Conservation (phyloP, 2,329 filamentous ascomycete genomes). For the Fusarium sp. region DNA sequence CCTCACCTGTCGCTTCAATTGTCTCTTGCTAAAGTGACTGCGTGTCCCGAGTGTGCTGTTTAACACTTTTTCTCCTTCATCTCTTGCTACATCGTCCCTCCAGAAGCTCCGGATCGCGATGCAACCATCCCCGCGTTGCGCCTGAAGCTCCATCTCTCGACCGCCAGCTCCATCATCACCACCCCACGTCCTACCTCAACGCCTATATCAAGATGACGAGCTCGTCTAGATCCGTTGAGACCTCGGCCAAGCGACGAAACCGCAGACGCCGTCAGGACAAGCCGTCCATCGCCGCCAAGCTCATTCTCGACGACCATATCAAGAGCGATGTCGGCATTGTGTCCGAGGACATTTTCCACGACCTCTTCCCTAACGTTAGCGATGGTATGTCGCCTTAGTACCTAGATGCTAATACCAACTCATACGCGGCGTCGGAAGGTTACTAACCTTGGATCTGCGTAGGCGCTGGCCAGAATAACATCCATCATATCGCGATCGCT, state of each 20-base stretch:
- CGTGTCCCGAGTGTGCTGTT: not conserved
- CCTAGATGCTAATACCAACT: not conserved
- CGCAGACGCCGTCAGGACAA: conserved; percentile 74
- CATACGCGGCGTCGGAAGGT: not conserved
- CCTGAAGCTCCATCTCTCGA: conserved; percentile 29
- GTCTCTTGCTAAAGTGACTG: conserved; percentile 6
- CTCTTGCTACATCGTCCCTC: not conserved
- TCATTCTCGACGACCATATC: conserved; percentile 87
- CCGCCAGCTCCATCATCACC: conserved; percentile 1
- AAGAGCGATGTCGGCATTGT: conserved; percentile 87
- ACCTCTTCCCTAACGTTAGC: conserved; percentile 77
- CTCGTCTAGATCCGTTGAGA: conserved; percentile 41
- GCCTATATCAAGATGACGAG: conserved; percentile 44
- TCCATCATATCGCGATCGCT: conserved; percentile 77
- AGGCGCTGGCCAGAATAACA: conserved; percentile 47
- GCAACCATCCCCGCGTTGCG: conserved; percentile 34
- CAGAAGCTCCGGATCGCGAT: conserved; percentile 17
- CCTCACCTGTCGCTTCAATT: conserved; percentile 11
- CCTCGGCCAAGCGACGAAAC: conserved; percentile 54
- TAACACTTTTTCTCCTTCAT: not conserved
- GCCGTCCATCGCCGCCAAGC: conserved; percentile 79
- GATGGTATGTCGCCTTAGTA: conserved; percentile 57
- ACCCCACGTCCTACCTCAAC: conserved; percentile 1
- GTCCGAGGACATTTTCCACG: conserved; percentile 85
- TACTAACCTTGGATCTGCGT: conserved; percentile 10